phyloP scores from a whole-genome alignment of 768 basidiomycete species.

The Xerocomellus dryophilus region DNA sequence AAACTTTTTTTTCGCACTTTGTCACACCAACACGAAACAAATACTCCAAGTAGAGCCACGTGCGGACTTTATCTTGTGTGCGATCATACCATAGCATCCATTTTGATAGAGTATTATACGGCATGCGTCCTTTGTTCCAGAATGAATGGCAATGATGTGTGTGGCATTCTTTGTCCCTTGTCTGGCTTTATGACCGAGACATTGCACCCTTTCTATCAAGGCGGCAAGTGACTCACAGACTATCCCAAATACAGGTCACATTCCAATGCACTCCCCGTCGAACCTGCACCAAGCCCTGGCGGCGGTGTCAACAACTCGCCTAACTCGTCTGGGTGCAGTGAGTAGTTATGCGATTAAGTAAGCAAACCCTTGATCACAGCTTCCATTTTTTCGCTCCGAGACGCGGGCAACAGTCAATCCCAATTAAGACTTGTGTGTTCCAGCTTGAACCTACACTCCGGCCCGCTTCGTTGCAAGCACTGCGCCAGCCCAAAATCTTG shows the following conservation, averaged over 20 bases:
- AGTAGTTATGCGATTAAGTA: slow-evolving; percentile 22
- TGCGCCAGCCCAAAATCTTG: slow-evolving; percentile 19
- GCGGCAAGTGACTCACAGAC: slow-evolving; percentile 3
- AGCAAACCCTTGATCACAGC: slow-evolving; percentile 16
- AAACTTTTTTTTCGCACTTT: slow-evolving; percentile 19
- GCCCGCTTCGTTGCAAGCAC: slow-evolving; percentile 24
- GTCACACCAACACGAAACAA: slow-evolving; percentile 4
- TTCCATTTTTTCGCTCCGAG: slow-evolving; percentile 30
- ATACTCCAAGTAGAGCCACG: background rate
- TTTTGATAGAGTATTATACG: slow-evolving; percentile 8
- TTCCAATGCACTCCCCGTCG: slow-evolving; percentile 14
- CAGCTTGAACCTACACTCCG: slow-evolving; percentile 6
- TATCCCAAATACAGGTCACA: slow-evolving; percentile 12
- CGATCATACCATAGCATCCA: slow-evolving; percentile 8
- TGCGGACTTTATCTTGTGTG: slow-evolving; percentile 14
- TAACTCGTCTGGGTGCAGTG: slow-evolving; percentile 7
- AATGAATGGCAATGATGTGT: background rate
- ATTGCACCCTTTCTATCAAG: background rate
- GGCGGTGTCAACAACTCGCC: slow-evolving; percentile 17
- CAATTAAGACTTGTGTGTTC: slow-evolving; percentile 10
- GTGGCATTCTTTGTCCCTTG: slow-evolving; percentile 5
- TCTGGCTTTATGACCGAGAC: slow-evolving; percentile 14
- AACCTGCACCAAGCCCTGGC: slow-evolving; percentile 24
- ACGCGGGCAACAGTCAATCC: slow-evolving; percentile 14
- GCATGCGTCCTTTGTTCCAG: slow-evolving; percentile 11